phyloP scores from a whole-genome alignment of 345 rosid species.

The Populus alba region DNA sequence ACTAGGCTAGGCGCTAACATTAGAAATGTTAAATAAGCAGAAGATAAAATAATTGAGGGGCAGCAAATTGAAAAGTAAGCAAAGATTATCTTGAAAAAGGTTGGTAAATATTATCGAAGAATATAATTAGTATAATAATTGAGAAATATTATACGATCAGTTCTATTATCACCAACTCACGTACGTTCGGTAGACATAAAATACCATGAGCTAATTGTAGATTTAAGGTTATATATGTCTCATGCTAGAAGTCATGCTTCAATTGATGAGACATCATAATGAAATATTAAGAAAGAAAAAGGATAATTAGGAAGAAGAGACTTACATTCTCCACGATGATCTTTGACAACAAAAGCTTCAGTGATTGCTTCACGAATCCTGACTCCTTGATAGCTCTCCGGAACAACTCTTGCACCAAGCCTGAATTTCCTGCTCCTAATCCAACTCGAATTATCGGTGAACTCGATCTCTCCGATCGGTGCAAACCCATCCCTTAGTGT shows the following conservation, averaged over 20 bases:
- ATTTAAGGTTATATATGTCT: neutral
- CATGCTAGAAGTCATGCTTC: neutral
- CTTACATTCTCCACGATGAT: constrained; percentile 98
- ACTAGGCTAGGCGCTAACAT: no score
- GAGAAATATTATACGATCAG: no score
- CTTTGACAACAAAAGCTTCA: constrained; percentile 73
- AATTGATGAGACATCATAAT: no score
- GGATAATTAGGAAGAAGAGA: constrained; percentile 6
- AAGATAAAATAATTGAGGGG: no score
- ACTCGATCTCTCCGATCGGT: constrained; percentile 55
- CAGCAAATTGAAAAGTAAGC: no score
- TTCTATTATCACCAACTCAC: no score
- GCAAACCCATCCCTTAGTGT: constrained; percentile 56
- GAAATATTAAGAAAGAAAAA: neutral
- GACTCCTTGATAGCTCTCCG: constrained; percentile 46
- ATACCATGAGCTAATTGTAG: neutral
- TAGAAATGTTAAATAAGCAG: no score
- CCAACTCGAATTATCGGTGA: constrained; percentile 96
- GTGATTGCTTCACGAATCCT: constrained; percentile 68
- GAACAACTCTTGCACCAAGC: constrained; percentile 62
- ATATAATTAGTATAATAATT: no score
- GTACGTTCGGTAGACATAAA: neutral
- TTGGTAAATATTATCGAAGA: no score
- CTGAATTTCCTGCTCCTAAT: constrained; percentile 73
- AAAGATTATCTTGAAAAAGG: no score